These are phyloP conservation scores for Wallemia hederae DNA, from an alignment of 1,284 basidiomycete species.

Conservation along the genomic window DNA sequence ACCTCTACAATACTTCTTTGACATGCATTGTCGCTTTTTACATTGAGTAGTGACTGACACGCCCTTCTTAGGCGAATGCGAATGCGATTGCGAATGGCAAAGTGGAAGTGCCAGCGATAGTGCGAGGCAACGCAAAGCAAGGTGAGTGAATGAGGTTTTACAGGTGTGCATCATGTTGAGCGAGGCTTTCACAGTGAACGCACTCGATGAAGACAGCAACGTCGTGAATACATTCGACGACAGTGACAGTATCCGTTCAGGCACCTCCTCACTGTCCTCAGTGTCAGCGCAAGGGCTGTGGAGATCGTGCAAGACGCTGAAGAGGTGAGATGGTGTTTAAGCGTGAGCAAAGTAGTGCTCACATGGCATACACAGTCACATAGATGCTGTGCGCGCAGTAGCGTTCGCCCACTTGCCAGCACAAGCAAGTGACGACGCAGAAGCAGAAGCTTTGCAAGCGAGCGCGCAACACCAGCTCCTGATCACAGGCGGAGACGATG, in stretches of 20 bases:
- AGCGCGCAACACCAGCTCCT: slow-evolving; percentile 47
- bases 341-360: slow-evolving; percentile 3
- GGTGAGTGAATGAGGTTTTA: no score
- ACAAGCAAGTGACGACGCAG: no score
- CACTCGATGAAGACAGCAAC: no score
- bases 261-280: neutral
- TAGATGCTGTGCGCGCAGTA: slow-evolving; percentile 69
- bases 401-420: slow-evolving; percentile 34
- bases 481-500: slow-evolving; percentile 77
- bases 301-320: slow-evolving; percentile 50
- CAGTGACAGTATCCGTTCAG: neutral
- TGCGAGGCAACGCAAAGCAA: neutral
- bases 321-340: slow-evolving; percentile 33
- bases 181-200: no score
- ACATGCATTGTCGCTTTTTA: neutral
- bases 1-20: neutral
- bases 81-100: no score
- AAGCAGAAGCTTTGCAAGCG: no score
- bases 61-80: no score
- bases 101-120: no score
- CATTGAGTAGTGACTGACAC: neutral
- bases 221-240: no score
- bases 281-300: slow-evolving; percentile 29
- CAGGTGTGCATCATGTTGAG: no score
- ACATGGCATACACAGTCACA: slow-evolving; percentile 29